phyloP scores from a whole-genome alignment of 805 yeast genomes.

The Candida broadrunensis region DNA sequence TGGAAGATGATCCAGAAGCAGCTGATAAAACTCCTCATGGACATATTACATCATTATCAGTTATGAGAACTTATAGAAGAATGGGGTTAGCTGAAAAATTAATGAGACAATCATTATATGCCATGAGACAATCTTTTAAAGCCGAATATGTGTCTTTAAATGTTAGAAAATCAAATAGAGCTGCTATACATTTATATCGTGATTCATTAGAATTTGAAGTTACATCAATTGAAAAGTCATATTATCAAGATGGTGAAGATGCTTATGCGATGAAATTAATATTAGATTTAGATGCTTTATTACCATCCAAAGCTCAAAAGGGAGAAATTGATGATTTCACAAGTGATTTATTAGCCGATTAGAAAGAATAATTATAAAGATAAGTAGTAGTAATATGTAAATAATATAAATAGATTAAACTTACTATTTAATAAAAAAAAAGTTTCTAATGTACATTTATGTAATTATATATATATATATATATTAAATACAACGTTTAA shows the following conservation, averaged over 20 bases:
- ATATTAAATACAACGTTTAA: slow-evolving; percentile 23
- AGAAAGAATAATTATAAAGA: no score
- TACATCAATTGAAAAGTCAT: slow-evolving; percentile 75
- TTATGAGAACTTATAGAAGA: slow-evolving; percentile 92
- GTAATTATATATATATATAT: neutral
- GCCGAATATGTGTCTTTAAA: slow-evolving; percentile 87
- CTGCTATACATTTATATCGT: slow-evolving; percentile 88
- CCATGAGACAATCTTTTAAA: slow-evolving; percentile 75
- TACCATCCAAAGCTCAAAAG: slow-evolving; percentile 56
- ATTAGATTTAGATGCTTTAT: slow-evolving; percentile 55
- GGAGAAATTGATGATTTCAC: slow-evolving; percentile 55
- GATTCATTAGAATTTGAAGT: slow-evolving; percentile 85
- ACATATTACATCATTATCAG: slow-evolving; percentile 90
- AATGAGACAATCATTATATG: slow-evolving; percentile 81
- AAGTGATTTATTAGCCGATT: slow-evolving; percentile 31
- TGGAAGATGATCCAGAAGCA: slow-evolving; percentile 90
- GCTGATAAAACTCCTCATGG: slow-evolving; percentile 80
- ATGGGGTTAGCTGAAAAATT: slow-evolving; percentile 91
- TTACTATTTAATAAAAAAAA: neutral
- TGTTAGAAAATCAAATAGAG: slow-evolving; percentile 89
- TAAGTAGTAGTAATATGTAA: neutral
- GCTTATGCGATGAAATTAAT: slow-evolving; percentile 91
- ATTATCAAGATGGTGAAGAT: slow-evolving; percentile 96
- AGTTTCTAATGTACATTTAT: slow-evolving; percentile 3
- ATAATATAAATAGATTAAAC: neutral